Conservation (phyloP, 805 yeast species). For the Pichia manshurica region DNA sequence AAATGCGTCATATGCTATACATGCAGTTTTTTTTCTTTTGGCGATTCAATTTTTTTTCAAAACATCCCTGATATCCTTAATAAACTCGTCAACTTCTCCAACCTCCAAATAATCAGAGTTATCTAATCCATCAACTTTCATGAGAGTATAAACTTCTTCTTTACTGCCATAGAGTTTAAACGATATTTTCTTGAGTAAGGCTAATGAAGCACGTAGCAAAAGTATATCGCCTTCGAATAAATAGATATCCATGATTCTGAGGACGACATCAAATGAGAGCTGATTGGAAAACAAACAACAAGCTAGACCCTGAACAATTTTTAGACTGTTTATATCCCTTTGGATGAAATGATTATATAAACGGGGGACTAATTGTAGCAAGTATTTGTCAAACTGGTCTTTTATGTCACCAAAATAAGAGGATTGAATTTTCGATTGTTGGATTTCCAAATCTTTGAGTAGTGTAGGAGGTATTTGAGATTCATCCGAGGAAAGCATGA, state of each 20-base stretch:
- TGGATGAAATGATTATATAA: constrained; percentile 46
- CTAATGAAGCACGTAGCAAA: constrained; percentile 48
- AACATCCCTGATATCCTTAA: constrained; percentile 36
- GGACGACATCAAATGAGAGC: constrained; percentile 40
- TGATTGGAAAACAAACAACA: constrained; percentile 41
- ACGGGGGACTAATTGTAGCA: constrained; percentile 39
- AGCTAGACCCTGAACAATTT: constrained; percentile 40
- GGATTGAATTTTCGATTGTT: constrained; percentile 4
- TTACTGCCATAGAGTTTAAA: constrained; percentile 47
- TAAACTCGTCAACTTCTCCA: constrained; percentile 46
- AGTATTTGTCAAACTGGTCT: constrained; percentile 42
- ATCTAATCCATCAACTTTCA: constrained; percentile 20
- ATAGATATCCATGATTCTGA: constrained; percentile 51
- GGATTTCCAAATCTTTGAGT: constrained; percentile 14
- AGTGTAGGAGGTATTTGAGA: constrained; percentile 9
- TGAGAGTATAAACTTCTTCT: constrained; percentile 38
- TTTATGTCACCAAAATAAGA: constrained; percentile 35
- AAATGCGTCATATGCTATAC: no score
- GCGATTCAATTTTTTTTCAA: constrained; percentile 24
- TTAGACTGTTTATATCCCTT: constrained; percentile 36
- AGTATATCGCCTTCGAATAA: constrained; percentile 58
- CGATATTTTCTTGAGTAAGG: constrained; percentile 42
- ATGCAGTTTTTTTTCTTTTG: no score
- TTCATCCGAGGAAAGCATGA: constrained; percentile 12
- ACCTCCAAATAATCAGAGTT: constrained; percentile 37